Evolutionary conservation across 2,329 filamentous ascomycete species (phyloP).

Genomic region (Fusarium sp.): DNA sequence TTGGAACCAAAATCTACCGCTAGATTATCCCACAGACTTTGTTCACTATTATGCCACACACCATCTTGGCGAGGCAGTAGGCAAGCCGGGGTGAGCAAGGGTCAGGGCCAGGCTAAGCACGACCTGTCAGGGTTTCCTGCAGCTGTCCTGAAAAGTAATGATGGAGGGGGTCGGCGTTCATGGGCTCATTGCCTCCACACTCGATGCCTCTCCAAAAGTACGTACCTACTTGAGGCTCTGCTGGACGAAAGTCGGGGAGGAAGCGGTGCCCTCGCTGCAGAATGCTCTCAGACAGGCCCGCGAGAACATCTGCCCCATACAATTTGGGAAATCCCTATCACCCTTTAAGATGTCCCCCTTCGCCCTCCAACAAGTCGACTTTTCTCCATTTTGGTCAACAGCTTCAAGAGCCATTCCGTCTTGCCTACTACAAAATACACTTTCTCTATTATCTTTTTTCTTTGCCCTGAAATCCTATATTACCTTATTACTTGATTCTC

Average conservation of each 20-base stretch:
- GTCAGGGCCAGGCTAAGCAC: constrained; percentile 5
- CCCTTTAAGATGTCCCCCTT: constrained; percentile 29
- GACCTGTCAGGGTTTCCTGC: constrained; percentile 12
- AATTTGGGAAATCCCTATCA: constrained; percentile 17
- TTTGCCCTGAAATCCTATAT: background rate
- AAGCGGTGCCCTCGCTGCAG: constrained; percentile 7
- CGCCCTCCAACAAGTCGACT: constrained; percentile 25
- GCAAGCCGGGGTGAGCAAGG: background rate
- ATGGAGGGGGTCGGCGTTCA: constrained; percentile 2
- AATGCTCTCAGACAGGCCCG: background rate
- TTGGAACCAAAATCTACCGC: background rate
- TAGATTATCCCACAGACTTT: background rate
- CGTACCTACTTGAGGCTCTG: constrained; percentile 29
- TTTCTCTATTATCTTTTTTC: background rate
- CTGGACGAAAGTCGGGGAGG: constrained; percentile 19
- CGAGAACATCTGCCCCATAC: constrained; percentile 7
- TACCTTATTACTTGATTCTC: background rate
- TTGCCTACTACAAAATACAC: background rate
- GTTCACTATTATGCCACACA: constrained; percentile 7
- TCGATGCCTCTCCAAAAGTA: constrained; percentile 20
- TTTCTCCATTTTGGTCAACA: background rate
- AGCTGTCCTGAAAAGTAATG: constrained; percentile 25
- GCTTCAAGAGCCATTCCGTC: background rate
- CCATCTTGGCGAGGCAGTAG: constrained; percentile 19
- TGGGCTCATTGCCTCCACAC: constrained; percentile 19